Evolutionary conservation across 2,329 filamentous ascomycete genomes (phyloP), one percentile per base, ranked within the genome.

Genomic region (Aspergillus clavatus): DNA sequence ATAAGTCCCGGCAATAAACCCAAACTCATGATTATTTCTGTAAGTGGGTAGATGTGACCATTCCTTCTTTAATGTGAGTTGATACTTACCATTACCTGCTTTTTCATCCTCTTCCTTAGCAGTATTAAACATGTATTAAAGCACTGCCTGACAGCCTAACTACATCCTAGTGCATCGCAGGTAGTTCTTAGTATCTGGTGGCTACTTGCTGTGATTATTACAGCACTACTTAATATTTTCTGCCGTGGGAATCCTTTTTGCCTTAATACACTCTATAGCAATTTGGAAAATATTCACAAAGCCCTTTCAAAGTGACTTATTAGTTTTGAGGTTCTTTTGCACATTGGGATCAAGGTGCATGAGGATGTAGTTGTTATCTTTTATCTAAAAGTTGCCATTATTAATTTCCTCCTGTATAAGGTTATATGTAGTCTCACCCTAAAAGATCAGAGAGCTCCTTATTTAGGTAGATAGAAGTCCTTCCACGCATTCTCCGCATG

Each of bases 401-500:
- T 52, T 43, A 46, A 63, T 41, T 26, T 50, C 43, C 4, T 51
- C 37, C 33, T 43, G 19, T 1, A 57, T 39, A 40, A 47, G 50
- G 45, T 66, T 57, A 43, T 59, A 48, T 12, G 27, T 41, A 5
- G 45, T 37, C 41, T 65, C 55, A 5, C 61, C 63, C 38, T 63
- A 50, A 43, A 29, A 55, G 3, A 55, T 12, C 16, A 71, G 56
- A 24, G 56, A 57, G 31, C 46, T 44, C n/a, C 48, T 60, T 64
- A 68, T 70, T 36, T 65, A 61, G 12, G 65, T 61, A 38, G 66
- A 71, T 28, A 72, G 41, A 51, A 71, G 68, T 2, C 68, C 68
- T 24, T 48, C 54, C 12, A 64, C 43, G 49, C 67, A 69, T 47
- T 62, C 42, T 22, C 66, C 64, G 49, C 67, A 72, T 24, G 62